phyloP scores from a whole-genome alignment of 1,284 basidiomycete genomes.

The Porogramme epimiltina region DNA sequence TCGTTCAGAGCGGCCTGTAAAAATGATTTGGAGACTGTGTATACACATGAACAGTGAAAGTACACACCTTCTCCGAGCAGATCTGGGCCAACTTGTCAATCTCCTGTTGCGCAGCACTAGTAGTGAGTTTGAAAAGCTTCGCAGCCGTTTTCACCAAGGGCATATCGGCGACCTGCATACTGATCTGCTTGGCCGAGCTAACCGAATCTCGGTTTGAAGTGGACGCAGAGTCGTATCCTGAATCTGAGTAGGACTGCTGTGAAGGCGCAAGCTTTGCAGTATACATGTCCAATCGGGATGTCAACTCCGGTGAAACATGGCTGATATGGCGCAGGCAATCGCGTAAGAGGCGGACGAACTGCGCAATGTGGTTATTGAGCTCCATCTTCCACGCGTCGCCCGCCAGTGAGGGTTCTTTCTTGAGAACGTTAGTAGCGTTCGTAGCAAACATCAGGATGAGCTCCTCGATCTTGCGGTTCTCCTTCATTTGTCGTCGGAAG shows the following conservation, averaged over 20 bases:
- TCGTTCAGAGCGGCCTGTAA: slow-evolving; percentile 78
- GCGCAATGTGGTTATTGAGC: slow-evolving; percentile 87
- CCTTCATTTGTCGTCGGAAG: slow-evolving; percentile 90
- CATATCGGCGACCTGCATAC: slow-evolving; percentile 69
- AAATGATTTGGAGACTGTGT: too few relatives aligned
- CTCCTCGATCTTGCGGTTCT: slow-evolving; percentile 96
- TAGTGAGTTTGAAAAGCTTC: slow-evolving; percentile 74
- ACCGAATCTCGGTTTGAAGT: slow-evolving; percentile 57
- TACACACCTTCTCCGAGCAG: slow-evolving; percentile 79
- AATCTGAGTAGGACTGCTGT: slow-evolving; percentile 49
- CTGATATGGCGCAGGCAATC: slow-evolving; percentile 76
- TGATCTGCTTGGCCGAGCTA: slow-evolving; percentile 41
- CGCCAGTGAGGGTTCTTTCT: slow-evolving; percentile 78
- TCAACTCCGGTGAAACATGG: slow-evolving; percentile 83
- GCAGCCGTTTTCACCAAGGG: slow-evolving; percentile 72
- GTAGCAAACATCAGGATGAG: slow-evolving; percentile 96
- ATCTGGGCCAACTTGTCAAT: slow-evolving; percentile 67
- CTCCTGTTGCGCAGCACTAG: slow-evolving; percentile 72
- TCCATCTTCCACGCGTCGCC: slow-evolving; percentile 92
- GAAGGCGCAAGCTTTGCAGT: slow-evolving; percentile 75
- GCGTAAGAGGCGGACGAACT: slow-evolving; percentile 84
- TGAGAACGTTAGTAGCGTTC: slow-evolving; percentile 80
- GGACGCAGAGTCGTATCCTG: slow-evolving; percentile 69
- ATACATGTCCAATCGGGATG: slow-evolving; percentile 81
- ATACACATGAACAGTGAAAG: not conserved